Evolutionary conservation across 164 flowering plant species (phyloP), one percentile per base, ranked within the genome.

Genomic region (Cinnamomum chago): DNA sequence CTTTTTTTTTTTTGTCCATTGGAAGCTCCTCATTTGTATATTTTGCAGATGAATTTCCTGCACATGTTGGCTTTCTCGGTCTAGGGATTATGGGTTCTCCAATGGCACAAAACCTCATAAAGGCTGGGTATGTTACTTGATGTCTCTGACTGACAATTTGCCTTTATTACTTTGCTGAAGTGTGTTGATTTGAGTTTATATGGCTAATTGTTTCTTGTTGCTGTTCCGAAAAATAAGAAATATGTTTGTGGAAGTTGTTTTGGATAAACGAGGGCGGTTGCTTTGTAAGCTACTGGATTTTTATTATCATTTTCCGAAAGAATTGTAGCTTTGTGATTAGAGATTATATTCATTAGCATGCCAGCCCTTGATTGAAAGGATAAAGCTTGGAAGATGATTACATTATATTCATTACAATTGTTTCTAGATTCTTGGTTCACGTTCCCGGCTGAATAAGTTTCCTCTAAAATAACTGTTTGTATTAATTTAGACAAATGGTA

Each of bases 51-150:
- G 87, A 76, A 71, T 24, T 76, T 51, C 80, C 86, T 17, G 73
- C 76, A 13, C 80, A 81, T 66, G 65, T 94, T 83, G 97, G 98
- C 14, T 94, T 92, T 80, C 83, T 94, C 3, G 98, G 98, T 58
- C 84, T 94, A 73, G 98, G 97, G 70, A 94, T 94, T 67, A 94
- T 94, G 98, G 98, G 98, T 71, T 79, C 89, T 74, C 97, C 98
- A 64, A 94, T 94, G 98, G 95, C 97, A 67, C 91, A 85, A 64
- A 94, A 92, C 80, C 95, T 94, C 71, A 80, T 94, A 65, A 92
- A 90, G 82, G 86, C 97, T 78, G 97, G 98, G 98, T 92, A 86
- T 67, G 80, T 52, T 51, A 71, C 47, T 40, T 62, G 17, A 27
- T 62, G 64, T n/a, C 67, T 62, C 9, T 52, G 47, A 62, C 71